phyloP scores from a whole-genome alignment of 2,329 filamentous ascomycete species.

The Westerdykella sp. region DNA sequence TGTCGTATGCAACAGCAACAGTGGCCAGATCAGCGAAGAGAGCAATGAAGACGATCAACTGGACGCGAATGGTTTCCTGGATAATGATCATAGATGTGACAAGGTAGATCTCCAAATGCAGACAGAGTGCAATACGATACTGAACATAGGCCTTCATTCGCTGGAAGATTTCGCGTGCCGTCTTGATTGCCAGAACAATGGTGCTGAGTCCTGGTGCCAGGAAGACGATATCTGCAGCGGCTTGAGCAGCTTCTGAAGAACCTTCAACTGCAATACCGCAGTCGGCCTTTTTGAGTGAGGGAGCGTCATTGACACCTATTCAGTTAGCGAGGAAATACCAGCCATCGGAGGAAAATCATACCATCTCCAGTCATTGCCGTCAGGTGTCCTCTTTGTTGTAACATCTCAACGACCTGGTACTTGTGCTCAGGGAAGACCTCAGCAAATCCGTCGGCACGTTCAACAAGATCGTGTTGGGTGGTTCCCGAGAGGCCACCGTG shows the following conservation, averaged over 20 bases:
- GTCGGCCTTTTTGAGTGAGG: slow-evolving; percentile 67
- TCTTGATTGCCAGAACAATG: slow-evolving; percentile 68
- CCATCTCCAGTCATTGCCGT: slow-evolving; percentile 72
- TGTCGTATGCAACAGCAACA: slow-evolving; percentile 72
- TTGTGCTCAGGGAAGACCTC: slow-evolving; percentile 73
- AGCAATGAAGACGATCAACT: slow-evolving; percentile 73
- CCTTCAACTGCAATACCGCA: slow-evolving; percentile 70
- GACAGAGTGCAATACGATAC: slow-evolving; percentile 69
- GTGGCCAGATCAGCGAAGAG: slow-evolving; percentile 75
- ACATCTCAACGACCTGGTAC: slow-evolving; percentile 70
- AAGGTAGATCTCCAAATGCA: slow-evolving; percentile 70
- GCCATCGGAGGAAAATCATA: slow-evolving; percentile 8
- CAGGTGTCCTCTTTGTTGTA: slow-evolving; percentile 66
- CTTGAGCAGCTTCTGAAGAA: slow-evolving; percentile 65
- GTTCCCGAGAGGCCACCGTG: slow-evolving; percentile 68
- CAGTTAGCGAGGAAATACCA: slow-evolving; percentile 8
- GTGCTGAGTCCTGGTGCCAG: slow-evolving; percentile 65
- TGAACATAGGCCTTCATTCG: slow-evolving; percentile 73
- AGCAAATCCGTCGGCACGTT: slow-evolving; percentile 67
- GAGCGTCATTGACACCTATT: slow-evolving; percentile 61
- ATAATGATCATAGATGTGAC: slow-evolving; percentile 74
- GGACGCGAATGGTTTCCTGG: slow-evolving; percentile 66
- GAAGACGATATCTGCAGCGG: slow-evolving; percentile 69
- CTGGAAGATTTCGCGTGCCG: slow-evolving; percentile 68
- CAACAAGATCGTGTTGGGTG: slow-evolving; percentile 69